A percentile compares a stretch with the other conserved stretches of the same genome.
phyloP scores from a whole-genome alignment of 2,329 filamentous ascomycete species.

The Coniochaeta sp. region DNA sequence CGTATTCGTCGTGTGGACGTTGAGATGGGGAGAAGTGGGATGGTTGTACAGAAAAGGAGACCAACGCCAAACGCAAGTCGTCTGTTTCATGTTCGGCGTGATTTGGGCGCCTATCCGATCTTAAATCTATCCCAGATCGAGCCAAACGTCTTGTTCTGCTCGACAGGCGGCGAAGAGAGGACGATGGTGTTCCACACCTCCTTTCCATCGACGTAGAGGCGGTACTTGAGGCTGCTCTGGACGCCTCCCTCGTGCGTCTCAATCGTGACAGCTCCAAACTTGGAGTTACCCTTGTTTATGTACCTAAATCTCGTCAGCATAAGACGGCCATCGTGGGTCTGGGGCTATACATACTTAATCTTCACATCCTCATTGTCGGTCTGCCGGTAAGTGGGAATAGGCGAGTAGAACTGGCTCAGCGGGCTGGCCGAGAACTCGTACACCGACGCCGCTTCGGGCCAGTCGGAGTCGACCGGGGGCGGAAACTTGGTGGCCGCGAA shows the following conservation, averaged over 20 bases:
- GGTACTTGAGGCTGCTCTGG: constrained; percentile 71
- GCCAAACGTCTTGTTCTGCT: constrained; percentile 19
- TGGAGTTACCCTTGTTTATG: constrained; percentile 77
- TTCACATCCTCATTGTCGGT: constrained; percentile 74
- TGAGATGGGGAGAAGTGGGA: neutral
- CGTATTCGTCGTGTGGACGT: neutral
- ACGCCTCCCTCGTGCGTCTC: constrained; percentile 55
- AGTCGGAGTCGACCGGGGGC: constrained; percentile 51
- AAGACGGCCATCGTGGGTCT: neutral
- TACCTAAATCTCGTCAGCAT: constrained; percentile 42
- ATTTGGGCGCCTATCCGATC: neutral
- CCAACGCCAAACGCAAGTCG: neutral
- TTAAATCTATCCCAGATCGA: constrained; percentile 40
- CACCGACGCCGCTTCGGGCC: constrained; percentile 58
- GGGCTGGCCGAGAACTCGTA: constrained; percentile 92
- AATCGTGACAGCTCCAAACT: constrained; percentile 81
- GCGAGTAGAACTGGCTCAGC: constrained; percentile 88
- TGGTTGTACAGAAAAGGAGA: neutral
- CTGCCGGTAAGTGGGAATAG: constrained; percentile 75
- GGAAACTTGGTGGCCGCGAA: constrained; percentile 83
- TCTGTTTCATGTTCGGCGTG: neutral
- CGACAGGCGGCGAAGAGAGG: constrained; percentile 35
- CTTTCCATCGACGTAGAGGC: constrained; percentile 72
- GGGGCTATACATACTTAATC: constrained; percentile 60
- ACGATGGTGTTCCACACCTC: constrained; percentile 66